Evolutionary conservation across 192 early-diverging fungal genomes (phyloP), one percentile per base, ranked within the genome.

Genomic region (Coemansia sp.): DNA sequence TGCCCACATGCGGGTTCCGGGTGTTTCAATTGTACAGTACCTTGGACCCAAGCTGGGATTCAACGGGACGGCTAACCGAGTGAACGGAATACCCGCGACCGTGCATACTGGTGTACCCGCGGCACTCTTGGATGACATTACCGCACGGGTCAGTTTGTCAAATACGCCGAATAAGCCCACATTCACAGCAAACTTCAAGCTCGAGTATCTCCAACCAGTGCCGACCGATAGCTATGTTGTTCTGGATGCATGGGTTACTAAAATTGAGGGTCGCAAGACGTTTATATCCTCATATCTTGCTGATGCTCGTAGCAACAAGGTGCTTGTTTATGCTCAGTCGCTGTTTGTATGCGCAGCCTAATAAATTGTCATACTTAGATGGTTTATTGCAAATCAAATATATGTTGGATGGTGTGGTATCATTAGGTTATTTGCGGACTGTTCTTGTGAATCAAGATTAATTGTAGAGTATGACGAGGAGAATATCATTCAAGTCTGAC

Each of bases 131-230:
- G 77, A 80, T 50, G 68, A 80, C 14, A 47, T 74, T 29, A 74
- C 72, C 4, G 77, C 69, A 19, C 64, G 77, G 8, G 64, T 66
- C 6, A 57, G 65, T 17, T 41, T 74, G 14, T 59, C 77, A 12
- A 74, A 73, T 32, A 54, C 57, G 19, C 54, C 68, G 3, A 65
- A 53, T 29, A 65, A 57, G 55, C 66, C 72, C 14, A 39, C 60
- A 10, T 74, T 80, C 43, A 80, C 77, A 8, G 77, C 77, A 2
- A 80, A 74, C 41, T 67, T 80, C 15, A 55, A 80, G 55, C 67
- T 74, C 8, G 77, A 80, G 14, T 74, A 74, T 54, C 12, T 65
- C 24, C 27, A 12, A 22, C 54, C 64, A 4, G 50, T 71, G 21
- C 62, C 59, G 0, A 45, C 41, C 12, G 68, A 55, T 12, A 41